Evolutionary conservation across 2,329 filamentous ascomycete species (phyloP), one percentile per base, ranked within the genome.

Genomic region (Cercospora citrullina): DNA sequence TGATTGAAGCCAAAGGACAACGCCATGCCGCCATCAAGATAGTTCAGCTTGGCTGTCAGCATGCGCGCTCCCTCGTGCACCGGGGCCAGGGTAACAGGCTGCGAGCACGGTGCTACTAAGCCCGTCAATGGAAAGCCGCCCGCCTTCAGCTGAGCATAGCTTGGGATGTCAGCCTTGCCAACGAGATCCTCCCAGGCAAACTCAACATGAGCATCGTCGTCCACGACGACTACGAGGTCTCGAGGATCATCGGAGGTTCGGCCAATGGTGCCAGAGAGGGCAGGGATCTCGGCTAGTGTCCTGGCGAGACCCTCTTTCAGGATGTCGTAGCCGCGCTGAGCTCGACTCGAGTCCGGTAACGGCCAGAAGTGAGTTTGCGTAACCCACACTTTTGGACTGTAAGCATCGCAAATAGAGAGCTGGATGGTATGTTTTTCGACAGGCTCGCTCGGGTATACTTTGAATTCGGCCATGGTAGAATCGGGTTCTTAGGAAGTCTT

Each of bases 1-100:
- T 72, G 71, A 55, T 71, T 72, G 51, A 71, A 63, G 21, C 67
- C 67, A 45, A 72, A 68, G 9, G 64, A 57, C 58, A 72, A 21
- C 10, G 62, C 69, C 23, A 70, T 57, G 14, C 69, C 71, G 18
- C 69, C 69, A 9, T 68, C 36, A 6, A 71, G 61, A 14, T 66
- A 21, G 36, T 67, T 72, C 21, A 72, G 58, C 60, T 72, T 66
- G 12, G 66, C 67, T 12, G 45, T 62, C 33, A 72, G 48, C 48
- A 70, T 67, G 10, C 67, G 61, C 9, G 67, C 48, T 12, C 69
- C 69, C 30, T 71, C 69, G 33, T 39, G 65, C 18, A 69, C 53
- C 5, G 68, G 60, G 18, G 61, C 23, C 8, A 68, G 39, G 16
- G 69, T 64, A 16, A 33, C 42, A 9, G 62, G 63, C 28, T 64